Percentiles rank a stretch among this genome's conserved stretches.
These are phyloP conservation scores for Dryadomyces sulphureus DNA, from an alignment of 2,329 filamentous ascomycete genomes.

Conservation along the genomic window DNA sequence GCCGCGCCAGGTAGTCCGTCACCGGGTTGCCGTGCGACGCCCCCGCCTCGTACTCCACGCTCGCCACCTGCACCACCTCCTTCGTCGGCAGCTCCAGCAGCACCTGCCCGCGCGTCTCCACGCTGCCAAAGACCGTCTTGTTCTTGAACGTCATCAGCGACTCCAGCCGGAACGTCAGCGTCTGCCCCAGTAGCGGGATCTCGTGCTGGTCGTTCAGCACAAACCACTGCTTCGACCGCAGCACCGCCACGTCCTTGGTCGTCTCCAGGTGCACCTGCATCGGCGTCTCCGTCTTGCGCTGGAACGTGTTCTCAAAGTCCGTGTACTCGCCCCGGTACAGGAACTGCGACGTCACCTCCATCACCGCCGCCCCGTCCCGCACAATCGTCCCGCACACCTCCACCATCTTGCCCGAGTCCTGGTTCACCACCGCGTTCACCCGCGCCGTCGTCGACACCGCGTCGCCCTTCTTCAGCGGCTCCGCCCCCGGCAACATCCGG, in stretches of 20 bases:
- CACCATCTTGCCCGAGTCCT: conserved; percentile 98
- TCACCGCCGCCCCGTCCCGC: conserved; percentile 69
- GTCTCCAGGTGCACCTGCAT: conserved; percentile 84
- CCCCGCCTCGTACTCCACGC: conserved; percentile 87
- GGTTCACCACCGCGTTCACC: conserved; percentile 95
- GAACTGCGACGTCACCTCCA: conserved; percentile 98
- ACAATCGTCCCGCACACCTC: conserved; percentile 97
- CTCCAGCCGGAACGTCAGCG: conserved; percentile 87
- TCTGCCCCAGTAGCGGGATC: conserved; percentile 81
- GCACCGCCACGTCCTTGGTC: conserved; percentile 80
- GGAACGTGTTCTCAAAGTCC: conserved; percentile 97
- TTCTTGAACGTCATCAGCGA: conserved; percentile 91
- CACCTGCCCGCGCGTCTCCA: conserved; percentile 85
- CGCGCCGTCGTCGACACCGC: conserved; percentile 84
- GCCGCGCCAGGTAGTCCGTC: conserved; percentile 84
- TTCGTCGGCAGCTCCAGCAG: conserved; percentile 90
- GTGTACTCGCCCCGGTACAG: conserved; percentile 85
- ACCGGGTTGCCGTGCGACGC: conserved; percentile 91
- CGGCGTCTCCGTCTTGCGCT: conserved; percentile 88
- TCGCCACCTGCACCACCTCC: conserved; percentile 94
- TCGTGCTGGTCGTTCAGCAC: conserved; percentile 57
- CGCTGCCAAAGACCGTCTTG: conserved; percentile 76
- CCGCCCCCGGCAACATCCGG: conserved; percentile 92
- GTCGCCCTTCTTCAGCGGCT: conserved; percentile 91
- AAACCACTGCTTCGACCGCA: conserved; percentile 98